Evolutionary conservation across 23 red algal species (phyloP), one percentile per base, ranked within the genome.

Genomic region (Gracilaria gracilis): DNA sequence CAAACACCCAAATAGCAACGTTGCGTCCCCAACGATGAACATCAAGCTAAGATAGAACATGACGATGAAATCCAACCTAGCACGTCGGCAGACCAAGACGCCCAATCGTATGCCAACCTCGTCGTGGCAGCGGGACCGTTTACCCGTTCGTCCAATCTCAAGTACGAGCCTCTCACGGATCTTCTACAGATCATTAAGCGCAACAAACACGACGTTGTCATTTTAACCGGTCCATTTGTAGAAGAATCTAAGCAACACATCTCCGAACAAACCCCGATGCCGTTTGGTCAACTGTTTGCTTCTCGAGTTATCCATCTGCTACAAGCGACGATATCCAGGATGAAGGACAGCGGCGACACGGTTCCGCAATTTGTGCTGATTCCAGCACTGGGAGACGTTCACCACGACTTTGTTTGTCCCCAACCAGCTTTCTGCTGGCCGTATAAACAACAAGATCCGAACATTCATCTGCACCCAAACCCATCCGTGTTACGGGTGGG

Each of bases 401-500:
- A 92, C 53, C 89, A 92, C 40, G 65, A 76, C 46, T 83, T 84
- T 83, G 79, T 92, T 3, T 92, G 89, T 61, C 89, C 89, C 25
- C 89, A 92, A 35, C 89, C 89, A 5, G 27, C 89, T 5, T 84
- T 92, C 27, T 61, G 65, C 35, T 44, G 11, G 73, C 79, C 36
- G 42, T 6, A 2, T 25, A 67, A 36, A 3, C 28, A 53, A 38
- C 16, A 11, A 29, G 57, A 69, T 38, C 55, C 32, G 24, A 36
- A 50, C 33, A 84, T 92, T 74, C 21, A n/a, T n/a, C n/a, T n/a
- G n/a, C n/a, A n/a, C n/a, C n/a, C n/a, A n/a, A n/a, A n/a, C n/a
- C n/a, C n/a, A n/a, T n/a, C n/a, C n/a, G n/a, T n/a, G n/a, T n/a
- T n/a, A n/a, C n/a, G n/a, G n/a, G n/a, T n/a, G n/a, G n/a, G n/a